Evolutionary conservation across 345 rosid genomes (phyloP).

Genomic region (Microthlaspi erraticum): DNA sequence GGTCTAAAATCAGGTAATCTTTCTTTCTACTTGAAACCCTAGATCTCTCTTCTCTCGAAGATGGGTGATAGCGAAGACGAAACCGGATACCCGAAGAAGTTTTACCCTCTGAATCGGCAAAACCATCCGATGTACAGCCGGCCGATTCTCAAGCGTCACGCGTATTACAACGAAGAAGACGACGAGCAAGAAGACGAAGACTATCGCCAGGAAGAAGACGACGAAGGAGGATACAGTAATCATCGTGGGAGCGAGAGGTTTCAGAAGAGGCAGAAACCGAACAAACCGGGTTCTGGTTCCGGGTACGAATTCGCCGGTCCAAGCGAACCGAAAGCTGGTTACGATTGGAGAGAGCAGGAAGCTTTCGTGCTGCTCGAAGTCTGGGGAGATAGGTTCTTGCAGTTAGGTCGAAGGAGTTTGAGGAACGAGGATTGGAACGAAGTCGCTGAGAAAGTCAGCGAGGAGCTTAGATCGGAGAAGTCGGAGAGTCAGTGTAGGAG

Average conservation of each 20-base stretch:
- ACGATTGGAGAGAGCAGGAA: conserved; percentile 95
- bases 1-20: conserved; percentile 6
- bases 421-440: conserved; percentile 95
- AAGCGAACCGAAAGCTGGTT: conserved; percentile 62
- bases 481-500: conserved; percentile 88
- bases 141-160: conserved; percentile 40
- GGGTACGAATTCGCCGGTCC: conserved; percentile 83
- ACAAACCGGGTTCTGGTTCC: conserved; percentile 63
- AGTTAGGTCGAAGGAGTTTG: conserved; percentile 86
- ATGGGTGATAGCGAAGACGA: conserved; percentile 88
- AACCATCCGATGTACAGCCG: conserved; percentile 56
- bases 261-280: conserved; percentile 75
- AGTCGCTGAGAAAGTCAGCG: conserved; percentile 93
- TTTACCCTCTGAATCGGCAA: conserved; percentile 57
- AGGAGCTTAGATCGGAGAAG: conserved; percentile 70
- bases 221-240: conserved; percentile 42
- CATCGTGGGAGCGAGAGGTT: conserved; percentile 60
- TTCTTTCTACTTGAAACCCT: conserved; percentile 32
- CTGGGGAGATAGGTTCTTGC: conserved; percentile 92
- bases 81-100: conserved; percentile 67
- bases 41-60: conserved; percentile 38
- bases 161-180: conserved; percentile 47
- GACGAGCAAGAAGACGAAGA: conserved; percentile 40
- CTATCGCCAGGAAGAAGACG: conserved; percentile 45
- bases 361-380: conserved; percentile 81